Conservation (phyloP, 202 grass and related monocot genomes). For the Saccharum hybrid region DNA sequence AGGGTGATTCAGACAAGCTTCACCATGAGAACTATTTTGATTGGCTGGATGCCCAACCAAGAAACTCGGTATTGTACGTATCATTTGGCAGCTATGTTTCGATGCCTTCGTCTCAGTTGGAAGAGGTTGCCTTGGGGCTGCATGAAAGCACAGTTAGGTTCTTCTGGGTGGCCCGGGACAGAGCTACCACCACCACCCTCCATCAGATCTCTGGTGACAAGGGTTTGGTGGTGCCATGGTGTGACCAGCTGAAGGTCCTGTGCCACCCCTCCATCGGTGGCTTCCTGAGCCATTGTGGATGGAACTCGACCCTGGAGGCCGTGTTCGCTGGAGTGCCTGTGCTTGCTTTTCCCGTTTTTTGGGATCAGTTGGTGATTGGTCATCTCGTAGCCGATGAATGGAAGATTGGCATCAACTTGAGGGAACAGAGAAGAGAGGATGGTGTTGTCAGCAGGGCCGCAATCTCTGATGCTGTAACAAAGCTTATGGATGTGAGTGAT, state of each 20-base stretch:
- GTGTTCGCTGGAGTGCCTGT: conserved; percentile 59
- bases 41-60: conserved; percentile 63
- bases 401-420: conserved; percentile 57
- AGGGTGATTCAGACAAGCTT: not conserved
- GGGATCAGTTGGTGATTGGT: conserved; percentile 65
- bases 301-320: conserved; percentile 67
- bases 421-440: conserved; percentile 33
- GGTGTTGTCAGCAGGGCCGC: conserved; percentile 41
- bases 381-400: conserved; percentile 63
- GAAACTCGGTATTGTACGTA: conserved; percentile 66
- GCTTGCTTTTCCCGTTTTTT: conserved; percentile 52
- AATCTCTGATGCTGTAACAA: conserved; percentile 35
- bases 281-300: conserved; percentile 71
- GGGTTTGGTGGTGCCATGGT: conserved; percentile 70
- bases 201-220: conserved; percentile 33
- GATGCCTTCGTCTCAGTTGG: conserved; percentile 42
- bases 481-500: conserved; percentile 57
- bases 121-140: conserved; percentile 63
- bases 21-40: conserved; percentile 16
- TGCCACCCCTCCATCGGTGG: conserved; percentile 62
- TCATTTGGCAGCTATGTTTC: conserved; percentile 70
- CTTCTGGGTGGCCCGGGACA: conserved; percentile 60
- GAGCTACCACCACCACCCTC: not conserved
- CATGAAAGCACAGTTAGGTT: conserved; percentile 47
- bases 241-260: conserved; percentile 64